Percentiles rank a stretch among this genome's conserved stretches.
These are phyloP conservation scores for Citrus hindsii DNA, from an alignment of 345 rosid genomes.

Conservation along the genomic window DNA sequence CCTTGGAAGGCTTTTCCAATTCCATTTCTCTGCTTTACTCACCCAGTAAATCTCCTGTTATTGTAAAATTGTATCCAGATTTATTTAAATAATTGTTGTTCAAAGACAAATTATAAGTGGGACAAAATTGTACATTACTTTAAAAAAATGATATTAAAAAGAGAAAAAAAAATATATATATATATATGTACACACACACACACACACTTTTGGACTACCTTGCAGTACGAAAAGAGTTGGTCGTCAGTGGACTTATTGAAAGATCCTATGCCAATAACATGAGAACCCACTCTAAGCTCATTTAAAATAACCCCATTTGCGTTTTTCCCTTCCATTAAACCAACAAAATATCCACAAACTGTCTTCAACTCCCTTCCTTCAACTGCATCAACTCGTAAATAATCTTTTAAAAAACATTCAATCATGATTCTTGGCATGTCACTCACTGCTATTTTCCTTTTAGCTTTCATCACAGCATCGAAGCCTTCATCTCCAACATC, in stretches of 20 bases:
- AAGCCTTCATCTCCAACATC: slow-evolving; percentile 53
- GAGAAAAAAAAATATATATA: not conserved
- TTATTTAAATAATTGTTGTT: not conserved
- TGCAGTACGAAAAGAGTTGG: slow-evolving; percentile 19
- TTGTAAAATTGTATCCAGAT: no score
- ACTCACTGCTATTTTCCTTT: slow-evolving; percentile 41
- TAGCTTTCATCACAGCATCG: slow-evolving; percentile 35
- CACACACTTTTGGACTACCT: slow-evolving; percentile 7
- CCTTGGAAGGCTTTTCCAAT: slow-evolving; percentile 31
- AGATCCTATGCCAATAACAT: slow-evolving; percentile 19
- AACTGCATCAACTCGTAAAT: slow-evolving; percentile 43
- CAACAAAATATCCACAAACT: slow-evolving; percentile 43
- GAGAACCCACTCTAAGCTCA: slow-evolving; percentile 4
- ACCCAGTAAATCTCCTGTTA: slow-evolving; percentile 31
- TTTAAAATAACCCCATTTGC: not conserved
- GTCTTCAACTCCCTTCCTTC: slow-evolving; percentile 48
- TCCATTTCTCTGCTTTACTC: slow-evolving; percentile 34
- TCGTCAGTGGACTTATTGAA: slow-evolving; percentile 18
- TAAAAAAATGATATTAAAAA: not conserved
- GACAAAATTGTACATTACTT: not conserved
- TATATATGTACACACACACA: no score
- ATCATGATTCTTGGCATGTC: slow-evolving; percentile 57
- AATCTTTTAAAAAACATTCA: slow-evolving; percentile 48
- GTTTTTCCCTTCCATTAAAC: slow-evolving; percentile 39
- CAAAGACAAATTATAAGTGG: not conserved